Conservation (phyloP, 768 basidiomycete species). For the Podaxis mareebaensis region DNA sequence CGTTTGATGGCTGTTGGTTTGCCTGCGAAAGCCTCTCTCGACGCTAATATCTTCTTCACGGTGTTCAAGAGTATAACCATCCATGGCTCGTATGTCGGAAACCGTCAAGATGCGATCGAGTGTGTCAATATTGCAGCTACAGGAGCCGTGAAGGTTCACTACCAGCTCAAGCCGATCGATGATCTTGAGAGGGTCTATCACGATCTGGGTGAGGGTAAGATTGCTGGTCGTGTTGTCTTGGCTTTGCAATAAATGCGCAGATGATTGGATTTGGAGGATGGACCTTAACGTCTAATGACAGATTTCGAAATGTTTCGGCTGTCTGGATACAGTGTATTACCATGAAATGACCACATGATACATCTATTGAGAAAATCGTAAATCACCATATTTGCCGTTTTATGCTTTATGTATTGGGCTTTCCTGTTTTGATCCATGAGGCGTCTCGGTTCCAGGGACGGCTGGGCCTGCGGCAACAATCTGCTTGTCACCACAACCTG, state of each 20-base stretch:
- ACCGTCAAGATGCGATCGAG: constrained; percentile 83
- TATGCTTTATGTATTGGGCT: too few species aligned
- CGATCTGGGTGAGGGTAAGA: constrained; percentile 37
- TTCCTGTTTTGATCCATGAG: too few species aligned
- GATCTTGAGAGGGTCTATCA: constrained; percentile 51
- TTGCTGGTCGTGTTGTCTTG: constrained; percentile 10
- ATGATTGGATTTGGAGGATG: background rate
- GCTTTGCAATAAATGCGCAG: background rate
- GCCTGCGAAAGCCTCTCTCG: constrained; percentile 60
- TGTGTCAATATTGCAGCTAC: constrained; percentile 73
- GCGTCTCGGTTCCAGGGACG: too few species aligned
- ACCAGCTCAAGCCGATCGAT: constrained; percentile 42
- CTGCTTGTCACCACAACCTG: too few species aligned
- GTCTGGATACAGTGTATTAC: too few species aligned
- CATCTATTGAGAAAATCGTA: too few species aligned
- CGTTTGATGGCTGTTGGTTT: constrained; percentile 80
- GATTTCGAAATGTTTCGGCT: background rate
- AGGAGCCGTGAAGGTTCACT: constrained; percentile 69
- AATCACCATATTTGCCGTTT: too few species aligned
- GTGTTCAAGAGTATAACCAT: constrained; percentile 65
- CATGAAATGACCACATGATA: too few species aligned
- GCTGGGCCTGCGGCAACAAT: too few species aligned
- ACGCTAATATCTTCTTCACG: constrained; percentile 70
- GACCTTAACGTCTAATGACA: background rate
- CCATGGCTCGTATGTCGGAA: constrained; percentile 58